Base-by-base conservation (phyloP, 106 monocot genomes). In the Acorus gramineus region DNA sequence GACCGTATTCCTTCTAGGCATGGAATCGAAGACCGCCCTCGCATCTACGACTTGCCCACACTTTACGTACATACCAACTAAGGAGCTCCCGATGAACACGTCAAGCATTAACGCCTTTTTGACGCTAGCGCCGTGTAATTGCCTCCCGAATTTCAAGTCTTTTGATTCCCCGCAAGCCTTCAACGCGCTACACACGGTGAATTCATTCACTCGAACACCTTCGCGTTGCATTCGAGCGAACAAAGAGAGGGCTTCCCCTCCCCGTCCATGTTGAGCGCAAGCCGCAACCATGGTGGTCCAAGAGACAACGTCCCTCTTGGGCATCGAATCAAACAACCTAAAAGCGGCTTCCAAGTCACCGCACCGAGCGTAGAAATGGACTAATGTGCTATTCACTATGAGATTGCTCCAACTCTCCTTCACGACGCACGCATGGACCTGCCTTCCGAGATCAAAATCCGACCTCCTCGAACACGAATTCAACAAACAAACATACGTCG, bases 201-300 rank as follows among this genome's bases (percentile, higher is more conserved):
- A 87, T 57, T 90, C 95, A 77, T 95, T 95, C 0, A 87, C 82
- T 6, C 7, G 4, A 53, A 90, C 69, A 0, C 82, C 84, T 1
- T 50, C 50, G 4, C 66, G 28, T 14, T 80, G 80, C 95, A 95
- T 95, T 52, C 59, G 60, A 4, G 82, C 71, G 55, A 90, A 90
- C 76, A 86, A 53, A 2, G 63, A 69, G n/a, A 95, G 66, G 1
- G 87, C 84, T 49, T 84, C 71, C 8, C 70, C 57, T 10, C 71
- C 78, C 10, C 46, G 49, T 7, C 85, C 90, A 47, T 80, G 75
- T 42, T 75, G 76, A 6, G 84, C 80, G 48, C 76, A 82, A 63
- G 84, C 82, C 3, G 85, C 68, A 48, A 95, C 82, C 79, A 95
- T 85, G 0, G 95, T 78, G 4, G 90, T 95, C 90, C 86, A 95